Base-by-base conservation (phyloP, 164 flowering plant species). In the Vitis amurensis region DNA sequence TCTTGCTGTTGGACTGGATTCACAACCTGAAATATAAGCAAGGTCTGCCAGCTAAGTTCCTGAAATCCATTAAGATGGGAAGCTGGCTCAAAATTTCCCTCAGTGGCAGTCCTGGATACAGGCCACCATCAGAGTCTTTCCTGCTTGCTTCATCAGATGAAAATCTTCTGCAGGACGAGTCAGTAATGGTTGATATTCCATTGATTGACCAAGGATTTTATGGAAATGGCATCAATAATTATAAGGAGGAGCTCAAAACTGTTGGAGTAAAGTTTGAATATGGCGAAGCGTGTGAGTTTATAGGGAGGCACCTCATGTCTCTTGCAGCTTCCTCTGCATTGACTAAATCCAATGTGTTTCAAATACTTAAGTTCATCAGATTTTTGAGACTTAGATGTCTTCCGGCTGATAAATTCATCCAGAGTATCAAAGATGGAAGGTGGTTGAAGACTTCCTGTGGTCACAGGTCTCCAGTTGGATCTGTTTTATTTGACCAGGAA, bases 171-270 rank as follows among this genome's bases (percentile, higher is more conserved):
- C 87, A 85, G 77, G 75, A 64, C 53, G 88, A 84, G 16, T 83
- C 87, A 8, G 83, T 78, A 29, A 74, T 87, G 61, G 89, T 89
- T 55, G 97, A 91, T 68, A 85, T 91, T 68, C 91, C 97, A 3
- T 37, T 89, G 66, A 59, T 91, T 19, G 88, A 91, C 74, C 68
- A 77, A 50, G 19, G 14, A 3, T 91, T 79, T 61, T 89, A 91
- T 74, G 92, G 74, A 10, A 11, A 71, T 31, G 67, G 16, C 48
- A 76, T 91, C 13, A 51, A 8, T 7, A 53, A 29, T 6, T 89
- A 85, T 68, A 66, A 63, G 64, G 86, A 83, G 23, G 97, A 83
- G 77, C 76, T 91, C 8, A 81, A 76, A 73, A 52, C 70, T 10
- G 16, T 84, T 5, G 97, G 97, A 1, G 92, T 91, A 37, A 87